Evolutionary conservation across 139 green algal genomes (phyloP).

Genomic region (Picochlorum sp.): DNA sequence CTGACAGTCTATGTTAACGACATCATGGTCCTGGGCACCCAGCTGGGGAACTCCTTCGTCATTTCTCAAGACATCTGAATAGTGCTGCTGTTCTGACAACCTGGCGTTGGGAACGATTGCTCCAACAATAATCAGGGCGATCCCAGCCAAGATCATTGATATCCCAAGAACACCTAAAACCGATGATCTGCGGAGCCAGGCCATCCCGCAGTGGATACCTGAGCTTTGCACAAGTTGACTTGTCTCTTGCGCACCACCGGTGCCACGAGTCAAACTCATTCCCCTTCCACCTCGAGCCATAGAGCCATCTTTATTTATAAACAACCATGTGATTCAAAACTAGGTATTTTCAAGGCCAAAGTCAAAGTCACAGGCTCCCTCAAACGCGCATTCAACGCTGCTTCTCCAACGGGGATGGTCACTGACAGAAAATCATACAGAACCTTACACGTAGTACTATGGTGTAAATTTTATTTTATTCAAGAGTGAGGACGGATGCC

Average conservation of each 20-base stretch:
- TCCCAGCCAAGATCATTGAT: not conserved
- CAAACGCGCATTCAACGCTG: too few species aligned
- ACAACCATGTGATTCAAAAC: too few species aligned
- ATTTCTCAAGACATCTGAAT: not conserved
- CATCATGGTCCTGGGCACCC: not conserved
- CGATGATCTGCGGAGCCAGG: not conserved
- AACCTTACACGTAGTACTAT: not conserved
- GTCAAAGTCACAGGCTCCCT: too few species aligned
- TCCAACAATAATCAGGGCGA: not conserved
- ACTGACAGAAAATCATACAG: too few species aligned
- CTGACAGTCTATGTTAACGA: conserved; percentile 7
- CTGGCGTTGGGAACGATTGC: not conserved
- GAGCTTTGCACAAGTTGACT: too few species aligned
- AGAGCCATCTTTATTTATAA: too few species aligned
- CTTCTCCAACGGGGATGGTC: too few species aligned
- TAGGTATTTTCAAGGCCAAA: too few species aligned
- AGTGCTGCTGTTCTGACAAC: not conserved
- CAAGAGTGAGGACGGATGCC: conserved; percentile 37
- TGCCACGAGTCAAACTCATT: too few species aligned
- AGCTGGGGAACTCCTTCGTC: not conserved
- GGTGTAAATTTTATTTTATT: conserved; percentile 11
- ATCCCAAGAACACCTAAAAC: not conserved
- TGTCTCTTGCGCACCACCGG: too few species aligned
- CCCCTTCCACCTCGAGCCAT: too few species aligned
- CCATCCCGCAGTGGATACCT: too few species aligned